Evolutionary conservation across 2,329 filamentous ascomycete genomes (phyloP), one percentile per base, ranked within the genome.

Genomic region (Colletotrichum plurivorum): DNA sequence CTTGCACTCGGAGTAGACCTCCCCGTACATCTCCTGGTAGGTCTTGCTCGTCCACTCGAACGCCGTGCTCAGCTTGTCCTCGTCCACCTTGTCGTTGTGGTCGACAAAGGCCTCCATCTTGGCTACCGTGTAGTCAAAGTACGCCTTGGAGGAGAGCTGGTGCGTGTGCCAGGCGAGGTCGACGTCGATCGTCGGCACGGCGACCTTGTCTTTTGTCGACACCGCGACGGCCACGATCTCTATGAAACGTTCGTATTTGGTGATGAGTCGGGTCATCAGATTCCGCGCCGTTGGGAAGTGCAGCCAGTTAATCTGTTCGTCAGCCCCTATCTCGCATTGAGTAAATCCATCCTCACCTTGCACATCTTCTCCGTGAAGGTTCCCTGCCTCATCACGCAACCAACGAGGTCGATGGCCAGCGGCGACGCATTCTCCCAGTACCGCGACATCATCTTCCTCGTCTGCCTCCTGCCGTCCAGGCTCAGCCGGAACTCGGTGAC

Each of bases 11-110:
- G 86, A 89, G 77, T 93, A 95, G 10, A 92, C 84, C 63, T 89
- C 85, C 20, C 82, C 81, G 73, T 87, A 93, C 16, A 81, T 76
- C 46, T 87, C 87, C 73, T 91, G 87, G 79, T 94, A 94, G 4
- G 78, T 82, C 72, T 89, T 90, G 75, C 84, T 87, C 0, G 92
- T 94, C 87, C 89, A 92, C 75, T 89, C 88, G 74, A 94, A 94
- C 16, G 84, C 83, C 1, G 82, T 81, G 63, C 87, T 88, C 9
- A 96, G 85, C 55, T 84, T 85, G 13, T 82, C 82, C 74, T 94
- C 91, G 54, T 91, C 89, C 36, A 97, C 89, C 79, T 95, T 95
- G 82, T 97, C 94, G 78, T 96, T 92, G 75, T 97, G 94, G 76
- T 94, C 90, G 73, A 94, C 86, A 75, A 93, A 92, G 52, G 84